Base-by-base conservation (phyloP, 1,284 basidiomycete genomes). In the Irpex lacteus region DNA sequence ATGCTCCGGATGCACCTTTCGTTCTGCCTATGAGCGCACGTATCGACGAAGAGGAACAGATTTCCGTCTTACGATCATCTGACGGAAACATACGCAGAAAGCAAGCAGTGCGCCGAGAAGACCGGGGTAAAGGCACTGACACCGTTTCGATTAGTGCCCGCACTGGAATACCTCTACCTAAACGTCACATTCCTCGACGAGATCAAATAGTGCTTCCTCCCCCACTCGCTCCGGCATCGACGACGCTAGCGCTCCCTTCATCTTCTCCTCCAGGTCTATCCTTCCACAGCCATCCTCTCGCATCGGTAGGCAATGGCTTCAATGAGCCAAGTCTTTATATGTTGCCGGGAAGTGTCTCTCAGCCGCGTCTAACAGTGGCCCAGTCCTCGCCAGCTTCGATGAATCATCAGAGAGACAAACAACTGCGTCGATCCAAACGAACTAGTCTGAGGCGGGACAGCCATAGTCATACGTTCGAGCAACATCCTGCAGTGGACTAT, bases 161-260 rank as follows among this genome's bases (percentile, higher is more conserved):
- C 11, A 57, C 40, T 49, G 44, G n/a, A 26, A 18, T 44, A 37
- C 19, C 47, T 19, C 58, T 18, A 26, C 32, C 49, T 38, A 38
- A 19, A 21, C n/a, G 59, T 60, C 18, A 63, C 37, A 32, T 55
- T 53, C 11, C 60, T 52, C 36, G 61, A 38, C 18, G 65, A 26
- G 65, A 66, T 37, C 65, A 66, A 40, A 66, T 66, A 26, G 65
- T 66, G 6, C 61, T 66, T 18, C 65, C 65, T 40, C 54, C 65
- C 18, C 65, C 62, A 6, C 59, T 66, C 1, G 61, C 61, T 21
- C 47, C 38, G 36, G n/a, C 40, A 6, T 19, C 18, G 5, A 15
- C 18, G 44, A 9, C 5, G 50, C 5, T 7, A 21, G 34, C 26
- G 53, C 26, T n/a, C 4, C 60, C 15, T 9, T 5, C 60, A 15